Percentiles rank a stretch among this genome's conserved stretches.
Evolutionary conservation across 2,329 filamentous ascomycete species (phyloP).

Genomic region (Cladosporium sp.): DNA sequence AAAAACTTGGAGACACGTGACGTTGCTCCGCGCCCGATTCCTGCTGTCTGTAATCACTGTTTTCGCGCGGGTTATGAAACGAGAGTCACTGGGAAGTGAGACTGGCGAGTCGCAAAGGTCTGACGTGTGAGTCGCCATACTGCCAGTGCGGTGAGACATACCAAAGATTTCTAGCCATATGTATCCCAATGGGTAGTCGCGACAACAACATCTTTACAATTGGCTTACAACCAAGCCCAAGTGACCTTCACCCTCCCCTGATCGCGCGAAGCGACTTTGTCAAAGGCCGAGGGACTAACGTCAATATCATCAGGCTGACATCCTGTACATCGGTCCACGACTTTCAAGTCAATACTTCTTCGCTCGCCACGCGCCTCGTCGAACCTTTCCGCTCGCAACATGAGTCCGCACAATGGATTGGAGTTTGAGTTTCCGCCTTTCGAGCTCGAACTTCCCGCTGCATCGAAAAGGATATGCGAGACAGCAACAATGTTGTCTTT

Average conservation of each 20-base stretch:
- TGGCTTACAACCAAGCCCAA: constrained; percentile 30
- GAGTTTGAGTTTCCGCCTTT: constrained; percentile 49
- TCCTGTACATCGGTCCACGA: constrained; percentile 63
- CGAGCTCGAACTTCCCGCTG: constrained; percentile 38
- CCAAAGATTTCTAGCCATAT: no score
- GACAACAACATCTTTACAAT: not conserved
- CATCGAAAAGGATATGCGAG: constrained; percentile 64
- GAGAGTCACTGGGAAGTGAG: no score
- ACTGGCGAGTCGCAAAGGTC: no score
- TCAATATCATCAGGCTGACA: constrained; percentile 49
- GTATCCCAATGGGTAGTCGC: no score
- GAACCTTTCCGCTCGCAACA: constrained; percentile 57
- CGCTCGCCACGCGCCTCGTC: constrained; percentile 42
- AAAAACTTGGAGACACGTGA: no score
- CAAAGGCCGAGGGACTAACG: constrained; percentile 46
- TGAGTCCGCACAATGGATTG: constrained; percentile 64
- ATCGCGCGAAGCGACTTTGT: constrained; percentile 37
- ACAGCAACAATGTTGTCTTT: constrained; percentile 63
- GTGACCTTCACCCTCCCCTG: constrained; percentile 28
- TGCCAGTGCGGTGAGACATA: no score
- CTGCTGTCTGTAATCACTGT: no score
- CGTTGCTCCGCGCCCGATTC: no score
- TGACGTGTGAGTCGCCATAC: no score
- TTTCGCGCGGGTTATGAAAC: no score
- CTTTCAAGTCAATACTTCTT: constrained; percentile 56